phyloP scores from a whole-genome alignment of 768 basidiomycete species.

The Termitomyces sp. region DNA sequence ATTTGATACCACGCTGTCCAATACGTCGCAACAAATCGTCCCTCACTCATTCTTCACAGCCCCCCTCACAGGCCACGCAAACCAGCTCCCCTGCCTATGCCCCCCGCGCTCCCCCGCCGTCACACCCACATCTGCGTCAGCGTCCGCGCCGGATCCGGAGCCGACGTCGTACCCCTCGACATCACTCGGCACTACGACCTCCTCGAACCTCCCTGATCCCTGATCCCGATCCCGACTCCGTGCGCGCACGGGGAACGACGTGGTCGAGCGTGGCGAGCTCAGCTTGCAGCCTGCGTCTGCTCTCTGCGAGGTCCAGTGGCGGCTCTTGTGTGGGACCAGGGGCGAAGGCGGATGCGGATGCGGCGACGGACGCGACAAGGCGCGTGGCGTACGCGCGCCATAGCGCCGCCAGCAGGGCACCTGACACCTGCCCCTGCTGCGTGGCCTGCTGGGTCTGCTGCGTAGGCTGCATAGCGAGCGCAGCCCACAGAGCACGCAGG shows the following conservation, averaged over 20 bases:
- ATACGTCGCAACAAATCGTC: too few species aligned
- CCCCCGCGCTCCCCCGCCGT: too few species aligned
- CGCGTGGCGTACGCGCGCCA: constrained; percentile 80
- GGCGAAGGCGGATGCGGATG: constrained; percentile 34
- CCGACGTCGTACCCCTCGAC: constrained; percentile 57
- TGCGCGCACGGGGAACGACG: background rate
- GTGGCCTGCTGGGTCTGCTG: constrained; percentile 19
- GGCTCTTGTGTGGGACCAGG: too few species aligned
- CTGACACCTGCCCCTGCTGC: constrained; percentile 32
- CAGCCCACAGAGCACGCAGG: constrained; percentile 61
- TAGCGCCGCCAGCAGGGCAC: constrained; percentile 46
- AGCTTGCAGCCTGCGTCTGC: constrained; percentile 48
- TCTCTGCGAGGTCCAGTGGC: constrained; percentile 26
- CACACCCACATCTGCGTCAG: too few species aligned
- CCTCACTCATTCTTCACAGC: too few species aligned
- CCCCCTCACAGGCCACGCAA: too few species aligned
- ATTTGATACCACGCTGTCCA: too few species aligned
- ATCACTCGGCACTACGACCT: constrained; percentile 68
- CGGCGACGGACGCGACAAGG: constrained; percentile 63
- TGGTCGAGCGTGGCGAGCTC: constrained; percentile 42
- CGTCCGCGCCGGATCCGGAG: too few species aligned
- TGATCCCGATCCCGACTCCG: too few species aligned
- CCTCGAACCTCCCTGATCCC: constrained; percentile 46
- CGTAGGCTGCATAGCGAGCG: constrained; percentile 34
- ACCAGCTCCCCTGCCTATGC: too few species aligned